phyloP scores from a whole-genome alignment of 805 yeast genomes.

The Nakazawaea sp. region DNA sequence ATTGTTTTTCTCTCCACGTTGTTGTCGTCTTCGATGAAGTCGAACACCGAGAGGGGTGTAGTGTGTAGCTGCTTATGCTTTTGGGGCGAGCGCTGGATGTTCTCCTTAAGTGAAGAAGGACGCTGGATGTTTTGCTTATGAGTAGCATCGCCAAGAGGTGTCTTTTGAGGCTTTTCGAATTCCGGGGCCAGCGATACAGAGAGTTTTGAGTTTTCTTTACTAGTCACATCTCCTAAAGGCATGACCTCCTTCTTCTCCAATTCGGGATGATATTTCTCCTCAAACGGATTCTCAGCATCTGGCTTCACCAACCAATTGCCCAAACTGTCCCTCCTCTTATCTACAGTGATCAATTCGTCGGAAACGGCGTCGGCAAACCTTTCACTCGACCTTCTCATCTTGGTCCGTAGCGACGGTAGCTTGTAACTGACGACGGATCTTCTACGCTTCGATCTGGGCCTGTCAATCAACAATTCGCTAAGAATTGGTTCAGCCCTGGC shows the following conservation, averaged over 20 bases:
- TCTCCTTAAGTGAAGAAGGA: too few relatives aligned
- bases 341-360: slow-evolving; percentile 15
- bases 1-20: slow-evolving; percentile 4
- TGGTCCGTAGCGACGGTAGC: slow-evolving; percentile 58
- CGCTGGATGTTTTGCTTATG: too few relatives aligned
- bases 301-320: slow-evolving; percentile 2
- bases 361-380: slow-evolving; percentile 56
- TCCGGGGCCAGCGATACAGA: too few relatives aligned
- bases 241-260: slow-evolving; percentile 2
- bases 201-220: slow-evolving; percentile 1
- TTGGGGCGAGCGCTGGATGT: too few relatives aligned
- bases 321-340: slow-evolving; percentile 4
- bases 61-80: too few relatives aligned
- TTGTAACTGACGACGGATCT: slow-evolving; percentile 58
- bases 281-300: too few relatives aligned
- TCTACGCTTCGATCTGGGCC: slow-evolving; percentile 33
- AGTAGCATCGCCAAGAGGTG: too few relatives aligned
- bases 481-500: too few relatives aligned
- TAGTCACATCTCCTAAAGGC: slow-evolving; percentile 4
- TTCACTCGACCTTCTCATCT: slow-evolving; percentile 61
- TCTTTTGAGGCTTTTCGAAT: too few relatives aligned
- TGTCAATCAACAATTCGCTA: too few relatives aligned
- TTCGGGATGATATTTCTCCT: too few relatives aligned
- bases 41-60: too few relatives aligned
- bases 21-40: slow-evolving; percentile 25